Percentiles rank a stretch among this genome's conserved stretches.
Conservation (phyloP, 805 yeast species). For the Pichia occidentalis region DNA sequence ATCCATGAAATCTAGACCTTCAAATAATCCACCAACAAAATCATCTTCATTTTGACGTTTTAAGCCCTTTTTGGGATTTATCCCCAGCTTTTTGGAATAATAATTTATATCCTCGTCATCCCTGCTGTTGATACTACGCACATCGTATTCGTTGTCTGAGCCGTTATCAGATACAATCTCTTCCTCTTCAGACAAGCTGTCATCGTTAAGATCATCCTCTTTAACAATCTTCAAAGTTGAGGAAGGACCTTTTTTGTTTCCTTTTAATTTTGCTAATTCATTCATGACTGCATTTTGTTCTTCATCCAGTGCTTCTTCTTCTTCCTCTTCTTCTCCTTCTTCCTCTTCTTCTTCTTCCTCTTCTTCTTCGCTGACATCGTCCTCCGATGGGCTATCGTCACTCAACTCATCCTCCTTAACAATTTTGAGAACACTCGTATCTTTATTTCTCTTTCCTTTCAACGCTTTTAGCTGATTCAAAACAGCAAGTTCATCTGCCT, state of each 20-base stretch:
- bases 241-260: slow-evolving; percentile 15
- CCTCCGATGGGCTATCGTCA: slow-evolving; percentile 18
- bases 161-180: slow-evolving; percentile 4
- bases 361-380: slow-evolving; percentile 11
- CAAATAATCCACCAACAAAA: slow-evolving; percentile 71
- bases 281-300: slow-evolving; percentile 22
- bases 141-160: slow-evolving; percentile 16
- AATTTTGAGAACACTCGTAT: slow-evolving; percentile 22
- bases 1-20: slow-evolving; percentile 51
- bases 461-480: slow-evolving; percentile 38
- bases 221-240: slow-evolving; percentile 13
- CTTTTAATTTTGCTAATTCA: slow-evolving; percentile 15
- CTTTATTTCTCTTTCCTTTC: slow-evolving; percentile 27
- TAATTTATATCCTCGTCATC: slow-evolving; percentile 77
- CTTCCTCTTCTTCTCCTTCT: slow-evolving; percentile 17
- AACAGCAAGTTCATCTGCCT: slow-evolving; percentile 21
- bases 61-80: slow-evolving; percentile 48
- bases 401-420: slow-evolving; percentile 26
- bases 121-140: slow-evolving; percentile 9
- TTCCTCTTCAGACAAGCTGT: slow-evolving; percentile 7
- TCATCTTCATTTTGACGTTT: slow-evolving; percentile 59
- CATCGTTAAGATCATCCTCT: slow-evolving; percentile 22
- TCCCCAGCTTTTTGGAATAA: slow-evolving; percentile 76
- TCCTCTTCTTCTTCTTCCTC: slow-evolving; percentile 7
- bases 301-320: slow-evolving; percentile 17